Percentiles rank a stretch among this genome's conserved stretches.
Conservation (phyloP, 2,329 filamentous ascomycete species). For the Cordyceps farinosa region DNA sequence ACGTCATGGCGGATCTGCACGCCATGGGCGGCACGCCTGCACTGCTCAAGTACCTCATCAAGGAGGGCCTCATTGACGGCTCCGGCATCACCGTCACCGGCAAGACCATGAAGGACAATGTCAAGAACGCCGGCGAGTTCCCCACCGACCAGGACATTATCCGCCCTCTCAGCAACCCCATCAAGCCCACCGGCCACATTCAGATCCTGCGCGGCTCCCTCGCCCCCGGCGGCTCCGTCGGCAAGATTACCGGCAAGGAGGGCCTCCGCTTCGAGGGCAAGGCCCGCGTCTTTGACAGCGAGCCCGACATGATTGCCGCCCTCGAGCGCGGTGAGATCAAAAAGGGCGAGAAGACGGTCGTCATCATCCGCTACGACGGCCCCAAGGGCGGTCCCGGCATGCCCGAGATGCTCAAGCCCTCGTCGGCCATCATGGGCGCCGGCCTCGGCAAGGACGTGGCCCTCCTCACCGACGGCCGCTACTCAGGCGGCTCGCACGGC, state of each 20-base stretch:
- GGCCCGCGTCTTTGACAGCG: slow-evolving; percentile 83
- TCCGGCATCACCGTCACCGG: slow-evolving; percentile 80
- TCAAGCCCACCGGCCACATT: slow-evolving; percentile 83
- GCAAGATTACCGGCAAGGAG: slow-evolving; percentile 96
- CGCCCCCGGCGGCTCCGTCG: slow-evolving; percentile 83
- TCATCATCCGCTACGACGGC: slow-evolving; percentile 89
- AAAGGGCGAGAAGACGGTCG: slow-evolving; percentile 80
- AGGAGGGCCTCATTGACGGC: slow-evolving; percentile 77
- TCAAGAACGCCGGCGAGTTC: slow-evolving; percentile 69
- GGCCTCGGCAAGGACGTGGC: slow-evolving; percentile 74
- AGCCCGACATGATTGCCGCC: slow-evolving; percentile 73
- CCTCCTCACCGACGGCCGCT: slow-evolving; percentile 70
- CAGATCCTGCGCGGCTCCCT: slow-evolving; percentile 86
- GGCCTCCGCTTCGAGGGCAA: slow-evolving; percentile 76
- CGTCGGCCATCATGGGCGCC: slow-evolving; percentile 87
- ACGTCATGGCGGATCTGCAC: slow-evolving; percentile 80
- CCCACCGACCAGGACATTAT: slow-evolving; percentile 78
- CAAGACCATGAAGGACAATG: slow-evolving; percentile 84
- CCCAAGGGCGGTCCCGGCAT: slow-evolving; percentile 92
- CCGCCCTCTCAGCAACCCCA: slow-evolving; percentile 68
- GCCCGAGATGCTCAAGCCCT: slow-evolving; percentile 94
- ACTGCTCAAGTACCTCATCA: slow-evolving; percentile 82
- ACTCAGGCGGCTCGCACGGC: slow-evolving; percentile 78
- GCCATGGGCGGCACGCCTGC: slow-evolving; percentile 84
- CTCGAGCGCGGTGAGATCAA: slow-evolving; percentile 76